Percentiles rank a stretch among this genome's conserved stretches.
Conservation (phyloP, 352 stramenopile species). For the Globisporangium iwayamae region DNA sequence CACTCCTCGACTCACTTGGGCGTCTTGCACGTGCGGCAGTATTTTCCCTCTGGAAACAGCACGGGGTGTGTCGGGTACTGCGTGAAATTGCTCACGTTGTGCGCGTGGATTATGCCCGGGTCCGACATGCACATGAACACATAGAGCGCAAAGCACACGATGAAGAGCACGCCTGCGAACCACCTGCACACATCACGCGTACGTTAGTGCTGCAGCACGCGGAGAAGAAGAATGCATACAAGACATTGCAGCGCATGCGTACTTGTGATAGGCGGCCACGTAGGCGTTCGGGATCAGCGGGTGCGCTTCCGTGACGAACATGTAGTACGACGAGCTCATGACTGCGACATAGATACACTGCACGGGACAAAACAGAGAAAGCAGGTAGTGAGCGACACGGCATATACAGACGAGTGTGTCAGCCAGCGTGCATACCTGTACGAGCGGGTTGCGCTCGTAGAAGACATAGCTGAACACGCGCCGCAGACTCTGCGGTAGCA, state of each 20-base stretch:
- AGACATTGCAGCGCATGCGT: neutral
- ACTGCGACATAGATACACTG: conserved; percentile 73
- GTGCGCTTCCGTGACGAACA: conserved; percentile 69
- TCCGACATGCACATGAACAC: conserved; percentile 62
- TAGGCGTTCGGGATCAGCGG: conserved; percentile 60
- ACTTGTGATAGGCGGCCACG: conserved; percentile 64
- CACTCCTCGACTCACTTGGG: conserved; percentile 51
- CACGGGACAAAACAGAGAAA: neutral
- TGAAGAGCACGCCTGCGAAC: conserved; percentile 47
- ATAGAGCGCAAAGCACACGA: conserved; percentile 59
- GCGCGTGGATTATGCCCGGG: conserved; percentile 64
- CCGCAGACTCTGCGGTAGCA: conserved; percentile 16
- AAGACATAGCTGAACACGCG: conserved; percentile 57
- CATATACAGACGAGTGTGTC: neutral
- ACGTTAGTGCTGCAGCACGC: neutral
- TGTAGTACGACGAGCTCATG: conserved; percentile 63
- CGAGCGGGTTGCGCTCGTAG: conserved; percentile 63
- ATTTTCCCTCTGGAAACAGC: conserved; percentile 76
- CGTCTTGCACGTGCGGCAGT: conserved; percentile 86
- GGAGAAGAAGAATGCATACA: neutral
- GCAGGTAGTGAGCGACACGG: neutral
- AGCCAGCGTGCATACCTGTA: conserved; percentile 35
- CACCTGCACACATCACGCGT: conserved; percentile 24
- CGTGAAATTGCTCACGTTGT: conserved; percentile 47
- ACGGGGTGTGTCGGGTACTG: conserved; percentile 77